Evolutionary conservation across 176 grass and related monocot genomes (phyloP).

Genomic region (Musa schizocarpa): DNA sequence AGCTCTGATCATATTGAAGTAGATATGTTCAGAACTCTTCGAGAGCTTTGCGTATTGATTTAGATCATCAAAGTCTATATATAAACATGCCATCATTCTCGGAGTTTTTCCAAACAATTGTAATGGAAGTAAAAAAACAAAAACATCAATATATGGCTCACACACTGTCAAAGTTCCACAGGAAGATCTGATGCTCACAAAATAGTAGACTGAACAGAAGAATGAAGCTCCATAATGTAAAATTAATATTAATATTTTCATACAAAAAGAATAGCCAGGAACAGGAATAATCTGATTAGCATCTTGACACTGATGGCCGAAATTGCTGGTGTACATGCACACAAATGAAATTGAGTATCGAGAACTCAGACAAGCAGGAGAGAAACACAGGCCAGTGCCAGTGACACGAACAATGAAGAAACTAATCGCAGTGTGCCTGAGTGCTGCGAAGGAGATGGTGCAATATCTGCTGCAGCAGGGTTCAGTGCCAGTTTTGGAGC

Average conservation of each 20-base stretch:
- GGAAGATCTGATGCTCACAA: not conserved
- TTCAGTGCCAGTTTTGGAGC: not conserved
- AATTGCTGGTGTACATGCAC: too few species aligned
- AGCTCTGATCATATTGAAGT: too few species aligned
- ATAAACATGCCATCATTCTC: not conserved
- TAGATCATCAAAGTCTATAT: not conserved
- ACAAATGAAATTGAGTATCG: too few species aligned
- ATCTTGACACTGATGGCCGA: too few species aligned
- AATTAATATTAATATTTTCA: not conserved
- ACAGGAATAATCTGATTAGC: too few species aligned
- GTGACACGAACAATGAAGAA: not conserved
- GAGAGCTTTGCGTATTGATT: not conserved
- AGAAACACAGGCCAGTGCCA: not conserved
- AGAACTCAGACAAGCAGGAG: not conserved
- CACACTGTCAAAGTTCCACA: too few species aligned
- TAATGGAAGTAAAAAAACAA: too few species aligned
- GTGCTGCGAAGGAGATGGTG: not conserved
- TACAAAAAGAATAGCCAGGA: not conserved
- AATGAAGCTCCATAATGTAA: not conserved
- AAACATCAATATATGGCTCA: too few species aligned
- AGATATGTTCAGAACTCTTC: not conserved
- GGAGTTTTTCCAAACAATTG: too few species aligned
- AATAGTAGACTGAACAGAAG: not conserved
- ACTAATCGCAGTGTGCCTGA: not conserved
- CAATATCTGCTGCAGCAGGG: not conserved